phyloP scores from a whole-genome alignment of 169 alveolate species.

The Plasmodium ovale region DNA sequence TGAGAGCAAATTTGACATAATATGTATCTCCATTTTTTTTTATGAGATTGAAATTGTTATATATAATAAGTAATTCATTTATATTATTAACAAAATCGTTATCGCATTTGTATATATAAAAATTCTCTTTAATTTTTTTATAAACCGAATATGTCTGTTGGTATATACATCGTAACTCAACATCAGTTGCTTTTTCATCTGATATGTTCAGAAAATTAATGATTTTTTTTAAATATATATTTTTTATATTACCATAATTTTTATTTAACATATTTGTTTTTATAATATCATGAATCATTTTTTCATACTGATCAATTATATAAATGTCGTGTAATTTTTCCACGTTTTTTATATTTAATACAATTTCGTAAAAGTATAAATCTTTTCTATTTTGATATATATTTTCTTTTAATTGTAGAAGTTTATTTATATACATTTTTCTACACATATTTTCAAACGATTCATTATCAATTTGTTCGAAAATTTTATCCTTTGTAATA shows the following conservation, averaged over 20 bases:
- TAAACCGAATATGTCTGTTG: constrained; percentile 32
- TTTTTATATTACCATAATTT: constrained; percentile 60
- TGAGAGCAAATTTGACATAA: constrained; percentile 41
- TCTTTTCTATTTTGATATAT: constrained; percentile 47
- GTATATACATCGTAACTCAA: constrained; percentile 48
- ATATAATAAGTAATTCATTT: constrained; percentile 50
- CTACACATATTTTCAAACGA: constrained; percentile 46
- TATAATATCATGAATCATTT: constrained; percentile 58
- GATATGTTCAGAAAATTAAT: constrained; percentile 67
- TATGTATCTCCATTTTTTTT: constrained; percentile 6
- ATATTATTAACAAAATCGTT: constrained; percentile 33
- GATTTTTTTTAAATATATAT: constrained; percentile 71
- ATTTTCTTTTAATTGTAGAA: constrained; percentile 36
- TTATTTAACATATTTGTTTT: constrained; percentile 62
- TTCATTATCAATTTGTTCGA: constrained; percentile 58
- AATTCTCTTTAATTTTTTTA: constrained; percentile 36
- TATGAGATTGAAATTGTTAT: constrained; percentile 49
- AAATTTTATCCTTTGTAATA: constrained; percentile 45
- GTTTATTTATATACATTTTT: constrained; percentile 72
- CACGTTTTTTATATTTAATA: constrained; percentile 50
- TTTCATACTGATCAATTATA: constrained; percentile 65
- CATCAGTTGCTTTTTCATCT: constrained; percentile 38
- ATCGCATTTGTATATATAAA: constrained; percentile 52
- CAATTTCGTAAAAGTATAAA: constrained; percentile 55
- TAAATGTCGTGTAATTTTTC: constrained; percentile 45